Percentiles rank a stretch among this genome's conserved stretches.
Evolutionary conservation across 2,329 filamentous ascomycete genomes (phyloP).

Genomic region (Pseudogymnoascus pannorum): DNA sequence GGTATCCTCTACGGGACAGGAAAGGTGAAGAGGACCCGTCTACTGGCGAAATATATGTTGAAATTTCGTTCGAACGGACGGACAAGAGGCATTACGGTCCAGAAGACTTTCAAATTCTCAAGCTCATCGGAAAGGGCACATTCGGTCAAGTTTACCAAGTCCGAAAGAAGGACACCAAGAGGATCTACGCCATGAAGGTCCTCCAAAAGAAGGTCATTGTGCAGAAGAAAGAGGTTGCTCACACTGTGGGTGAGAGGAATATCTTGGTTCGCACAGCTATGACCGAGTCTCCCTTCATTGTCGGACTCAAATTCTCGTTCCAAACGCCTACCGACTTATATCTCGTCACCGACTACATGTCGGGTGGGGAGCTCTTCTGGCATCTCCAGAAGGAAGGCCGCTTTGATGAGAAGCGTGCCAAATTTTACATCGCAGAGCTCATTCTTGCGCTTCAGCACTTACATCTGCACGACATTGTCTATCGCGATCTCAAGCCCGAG

Average conservation of each 20-base stretch:
- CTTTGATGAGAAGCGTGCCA: conserved; percentile 88
- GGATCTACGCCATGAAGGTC: conserved; percentile 99
- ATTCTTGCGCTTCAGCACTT: conserved; percentile 92
- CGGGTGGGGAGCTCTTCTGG: conserved; percentile 96
- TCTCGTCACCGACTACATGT: conserved; percentile 99
- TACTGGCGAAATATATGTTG: conserved; percentile 79
- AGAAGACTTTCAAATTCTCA: conserved; percentile 90
- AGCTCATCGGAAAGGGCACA: conserved; percentile 94
- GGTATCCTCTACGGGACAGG: conserved; percentile 75
- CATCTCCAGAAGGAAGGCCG: conserved; percentile 95
- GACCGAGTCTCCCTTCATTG: conserved; percentile 93
- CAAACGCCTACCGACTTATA: conserved; percentile 95
- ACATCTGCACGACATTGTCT: conserved; percentile 95
- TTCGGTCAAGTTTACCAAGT: conserved; percentile 99
- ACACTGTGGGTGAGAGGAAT: conserved; percentile 94
- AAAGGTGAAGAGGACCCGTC: conserved; percentile 72
- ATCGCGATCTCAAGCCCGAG: conserved; percentile 93
- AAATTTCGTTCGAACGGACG: conserved; percentile 76
- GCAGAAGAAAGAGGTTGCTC: conserved; percentile 98
- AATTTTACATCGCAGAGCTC: conserved; percentile 98
- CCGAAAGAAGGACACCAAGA: conserved; percentile 88
- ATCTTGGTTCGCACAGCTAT: conserved; percentile 95
- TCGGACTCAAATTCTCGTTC: conserved; percentile 97
- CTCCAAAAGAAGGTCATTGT: conserved; percentile 99
- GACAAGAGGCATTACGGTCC: conserved; percentile 91